A percentile compares a stretch with the other conserved stretches of the same genome.
Evolutionary conservation across 2,329 filamentous ascomycete genomes (phyloP).

Genomic region (Pseudogymnoascus sp.): DNA sequence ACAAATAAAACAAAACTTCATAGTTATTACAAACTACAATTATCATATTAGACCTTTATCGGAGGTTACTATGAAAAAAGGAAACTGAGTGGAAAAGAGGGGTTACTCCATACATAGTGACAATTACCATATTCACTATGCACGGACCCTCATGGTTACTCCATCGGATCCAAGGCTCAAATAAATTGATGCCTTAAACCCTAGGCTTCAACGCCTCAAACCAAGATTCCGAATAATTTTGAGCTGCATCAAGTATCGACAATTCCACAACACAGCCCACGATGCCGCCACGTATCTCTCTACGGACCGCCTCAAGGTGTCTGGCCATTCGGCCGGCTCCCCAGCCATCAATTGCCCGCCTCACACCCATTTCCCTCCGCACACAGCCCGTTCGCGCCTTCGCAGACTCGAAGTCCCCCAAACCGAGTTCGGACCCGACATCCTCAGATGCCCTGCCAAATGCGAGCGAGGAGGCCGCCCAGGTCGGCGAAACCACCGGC

Average conservation of each 20-base stretch:
- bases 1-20: not conserved
- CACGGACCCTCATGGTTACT: not conserved
- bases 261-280: conserved; percentile 14
- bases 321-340: conserved; percentile 33
- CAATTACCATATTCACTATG: not conserved
- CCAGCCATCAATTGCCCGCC: conserved; percentile 29
- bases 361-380: conserved; percentile 22
- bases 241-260: conserved; percentile 4
- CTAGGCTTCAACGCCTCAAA: not conserved
- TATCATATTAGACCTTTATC: conserved; percentile 1
- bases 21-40: conserved; percentile 1
- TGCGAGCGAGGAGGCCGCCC: conserved; percentile 59
- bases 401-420: conserved; percentile 24
- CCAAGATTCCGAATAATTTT: conserved; percentile 10
- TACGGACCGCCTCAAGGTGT: conserved; percentile 39
- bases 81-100: not conserved
- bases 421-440: conserved; percentile 36
- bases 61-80: not conserved
- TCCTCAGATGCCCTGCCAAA: conserved; percentile 45
- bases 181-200: not conserved
- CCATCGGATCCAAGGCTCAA: not conserved
- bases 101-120: not conserved
- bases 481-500: conserved; percentile 51
- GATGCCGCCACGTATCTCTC: conserved; percentile 51
- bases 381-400: conserved; percentile 24